Conservation (phyloP, 257 asterid genomes). For the Anisodus acutangulus region DNA sequence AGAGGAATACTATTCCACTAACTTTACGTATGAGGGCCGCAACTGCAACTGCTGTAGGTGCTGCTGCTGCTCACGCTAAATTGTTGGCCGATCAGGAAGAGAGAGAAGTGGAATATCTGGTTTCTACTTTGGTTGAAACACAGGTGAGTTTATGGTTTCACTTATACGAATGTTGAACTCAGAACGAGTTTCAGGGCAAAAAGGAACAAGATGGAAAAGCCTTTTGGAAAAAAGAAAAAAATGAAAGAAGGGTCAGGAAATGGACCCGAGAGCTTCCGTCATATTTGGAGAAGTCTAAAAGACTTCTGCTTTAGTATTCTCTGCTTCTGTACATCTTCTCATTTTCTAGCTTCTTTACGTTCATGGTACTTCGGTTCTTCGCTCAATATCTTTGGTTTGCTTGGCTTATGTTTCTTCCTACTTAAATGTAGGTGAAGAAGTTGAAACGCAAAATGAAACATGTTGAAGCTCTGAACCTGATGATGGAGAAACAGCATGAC, state of each 20-base stretch:
- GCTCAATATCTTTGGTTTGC: background rate
- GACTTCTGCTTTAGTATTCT: background rate
- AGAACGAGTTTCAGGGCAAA: background rate
- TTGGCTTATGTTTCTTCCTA: slow-evolving; percentile 10
- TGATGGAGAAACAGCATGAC: slow-evolving; percentile 62
- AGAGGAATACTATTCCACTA: slow-evolving; percentile 60
- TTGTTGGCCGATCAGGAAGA: slow-evolving; percentile 93
- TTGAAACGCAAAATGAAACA: slow-evolving; percentile 60
- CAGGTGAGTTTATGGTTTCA: slow-evolving; percentile 55
- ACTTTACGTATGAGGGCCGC: slow-evolving; percentile 82
- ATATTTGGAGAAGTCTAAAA: background rate
- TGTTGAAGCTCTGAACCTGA: slow-evolving; percentile 62
- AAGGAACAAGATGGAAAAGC: background rate
- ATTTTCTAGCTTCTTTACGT: background rate
- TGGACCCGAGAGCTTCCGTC: background rate
- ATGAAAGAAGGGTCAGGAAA: background rate
- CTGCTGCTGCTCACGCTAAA: slow-evolving; percentile 91
- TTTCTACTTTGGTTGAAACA: slow-evolving; percentile 69
- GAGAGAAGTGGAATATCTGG: slow-evolving; percentile 68
- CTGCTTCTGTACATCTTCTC: background rate
- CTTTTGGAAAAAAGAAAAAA: background rate
- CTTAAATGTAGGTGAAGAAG: slow-evolving; percentile 58
- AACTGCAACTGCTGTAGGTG: slow-evolving; percentile 86
- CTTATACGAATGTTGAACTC: background rate
- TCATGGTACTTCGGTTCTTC: background rate